Base-by-base conservation (phyloP, 2,329 filamentous ascomycete genomes). In the Paraphoma sp. region DNA sequence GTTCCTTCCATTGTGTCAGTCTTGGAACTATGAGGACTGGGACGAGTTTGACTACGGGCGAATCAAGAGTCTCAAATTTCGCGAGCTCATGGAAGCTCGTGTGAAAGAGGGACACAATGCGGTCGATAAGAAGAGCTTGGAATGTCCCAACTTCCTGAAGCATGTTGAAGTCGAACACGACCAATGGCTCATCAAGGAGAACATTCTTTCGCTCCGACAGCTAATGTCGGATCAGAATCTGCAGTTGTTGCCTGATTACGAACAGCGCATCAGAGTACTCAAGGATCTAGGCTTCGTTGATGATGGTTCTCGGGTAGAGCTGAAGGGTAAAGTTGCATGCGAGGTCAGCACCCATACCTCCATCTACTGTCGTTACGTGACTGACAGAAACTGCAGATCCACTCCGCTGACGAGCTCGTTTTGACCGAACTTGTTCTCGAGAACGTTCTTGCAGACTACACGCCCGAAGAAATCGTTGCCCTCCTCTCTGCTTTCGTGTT, bases 261-360 rank as follows among this genome's bases (percentile, higher is more conserved):
- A 98, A 72, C 95, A 98, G 78, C 89, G 95, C 48, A 92, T 98
- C 38, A 87, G 90, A 60, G 95, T 99, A 0, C 84, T 99, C 45
- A 93, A 92, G 73, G 93, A 98, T 65, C 86, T 99, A 7, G 89
- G 88, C 5, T 99, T 99, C 75, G 90, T 99, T 65, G 95, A 99
- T 69, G 88, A 90, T 4, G 87, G 89, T 44, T 89, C 89, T 4
- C 89, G 94, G 18, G 96, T 99, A 40, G 91, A 96, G 79, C 86
- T 99, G 61, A 99, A 99, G 79, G 95, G 95, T 77, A 98, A 98
- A 77, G 95, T 99, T 18, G 95, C 95, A 4, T 99, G 95, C 79
- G 95, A 99, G 78, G 83, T 84, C 73, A 63, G 74, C 16, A 36
- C 45, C 41, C 33, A 29, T 29, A 11, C 44, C n/a, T 12, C 3